Conservation (phyloP, 2,329 filamentous ascomycete genomes). For the Rhinocladiella mackenziei region DNA sequence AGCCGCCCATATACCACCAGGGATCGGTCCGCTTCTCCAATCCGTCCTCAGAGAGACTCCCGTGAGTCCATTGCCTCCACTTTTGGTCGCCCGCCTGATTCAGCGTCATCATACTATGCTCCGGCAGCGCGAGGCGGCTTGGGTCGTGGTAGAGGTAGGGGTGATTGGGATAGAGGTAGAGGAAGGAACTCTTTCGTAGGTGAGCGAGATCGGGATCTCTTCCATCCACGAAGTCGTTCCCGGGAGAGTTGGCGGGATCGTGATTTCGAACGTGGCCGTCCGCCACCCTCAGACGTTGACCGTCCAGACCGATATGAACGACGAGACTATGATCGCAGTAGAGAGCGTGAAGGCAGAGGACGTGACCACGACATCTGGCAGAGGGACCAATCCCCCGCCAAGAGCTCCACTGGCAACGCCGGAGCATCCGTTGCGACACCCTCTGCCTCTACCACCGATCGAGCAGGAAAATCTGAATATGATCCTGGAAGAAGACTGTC, state of each 20-base stretch:
- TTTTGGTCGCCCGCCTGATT: conserved; percentile 37
- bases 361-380: conserved; percentile 36
- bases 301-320: conserved; percentile 26
- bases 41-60: conserved; percentile 43
- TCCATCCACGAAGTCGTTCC: conserved; percentile 43
- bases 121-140: conserved; percentile 38
- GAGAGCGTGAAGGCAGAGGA: conserved; percentile 32
- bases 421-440: conserved; percentile 14
- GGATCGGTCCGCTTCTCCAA: conserved; percentile 44
- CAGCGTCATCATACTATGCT: conserved; percentile 34
- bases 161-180: conserved; percentile 33
- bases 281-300: conserved; percentile 35
- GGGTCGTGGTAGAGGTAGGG: conserved; percentile 42
- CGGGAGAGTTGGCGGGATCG: conserved; percentile 43
- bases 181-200: conserved; percentile 40
- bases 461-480: conserved; percentile 20
- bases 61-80: conserved; percentile 42
- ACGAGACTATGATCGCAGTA: conserved; percentile 38
- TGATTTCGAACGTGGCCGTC: conserved; percentile 39
- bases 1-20: conserved; percentile 43
- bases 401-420: conserved; percentile 19
- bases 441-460: conserved; percentile 10
- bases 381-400: conserved; percentile 38
- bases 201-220: conserved; percentile 43
- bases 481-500: conserved; percentile 21